A percentile compares a stretch with the other conserved stretches of the same genome.
These are phyloP conservation scores for Magnolia changhungtana DNA, from an alignment of 164 flowering plant genomes.

Conservation along the genomic window DNA sequence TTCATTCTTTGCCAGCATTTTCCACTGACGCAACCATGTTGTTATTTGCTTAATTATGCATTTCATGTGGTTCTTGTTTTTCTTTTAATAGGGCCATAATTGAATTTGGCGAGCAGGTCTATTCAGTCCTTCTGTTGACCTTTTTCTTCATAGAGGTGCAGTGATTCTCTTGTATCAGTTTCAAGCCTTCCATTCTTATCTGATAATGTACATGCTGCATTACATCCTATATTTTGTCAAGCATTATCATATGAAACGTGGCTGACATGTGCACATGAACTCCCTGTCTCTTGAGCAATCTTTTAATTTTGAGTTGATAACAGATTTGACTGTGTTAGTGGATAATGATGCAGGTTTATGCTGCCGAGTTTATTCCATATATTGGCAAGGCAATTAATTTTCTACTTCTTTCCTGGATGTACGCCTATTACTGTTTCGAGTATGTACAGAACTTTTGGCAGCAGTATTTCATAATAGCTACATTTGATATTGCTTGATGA, in stretches of 20 bases:
- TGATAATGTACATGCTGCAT: conserved; percentile 1
- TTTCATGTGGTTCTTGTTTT: not conserved
- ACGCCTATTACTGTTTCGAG: conserved; percentile 96
- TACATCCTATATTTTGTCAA: not conserved
- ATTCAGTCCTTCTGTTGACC: conserved; percentile 66
- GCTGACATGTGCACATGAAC: not conserved
- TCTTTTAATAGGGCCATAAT: conserved; percentile 54
- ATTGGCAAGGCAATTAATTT: conserved; percentile 80
- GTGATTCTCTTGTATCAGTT: not conserved
- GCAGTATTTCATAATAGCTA: not conserved
- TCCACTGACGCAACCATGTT: not conserved
- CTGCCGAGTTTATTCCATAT: conserved; percentile 67
- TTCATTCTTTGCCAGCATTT: not conserved
- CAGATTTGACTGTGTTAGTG: conserved; percentile 7
- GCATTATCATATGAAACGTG: not conserved
- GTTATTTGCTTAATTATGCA: not conserved
- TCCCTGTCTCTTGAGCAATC: not conserved
- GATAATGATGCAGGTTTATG: conserved; percentile 58
- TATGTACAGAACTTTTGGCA: conserved; percentile 34
- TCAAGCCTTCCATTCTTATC: not conserved
- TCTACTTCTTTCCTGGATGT: conserved; percentile 91
- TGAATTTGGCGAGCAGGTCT: conserved; percentile 73
- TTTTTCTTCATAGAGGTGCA: conserved; percentile 82
- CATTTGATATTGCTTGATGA: conserved; percentile 1
- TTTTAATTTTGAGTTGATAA: not conserved